Conservation (phyloP, 2,329 filamentous ascomycete species). For the Aspergillus tubingensis region DNA sequence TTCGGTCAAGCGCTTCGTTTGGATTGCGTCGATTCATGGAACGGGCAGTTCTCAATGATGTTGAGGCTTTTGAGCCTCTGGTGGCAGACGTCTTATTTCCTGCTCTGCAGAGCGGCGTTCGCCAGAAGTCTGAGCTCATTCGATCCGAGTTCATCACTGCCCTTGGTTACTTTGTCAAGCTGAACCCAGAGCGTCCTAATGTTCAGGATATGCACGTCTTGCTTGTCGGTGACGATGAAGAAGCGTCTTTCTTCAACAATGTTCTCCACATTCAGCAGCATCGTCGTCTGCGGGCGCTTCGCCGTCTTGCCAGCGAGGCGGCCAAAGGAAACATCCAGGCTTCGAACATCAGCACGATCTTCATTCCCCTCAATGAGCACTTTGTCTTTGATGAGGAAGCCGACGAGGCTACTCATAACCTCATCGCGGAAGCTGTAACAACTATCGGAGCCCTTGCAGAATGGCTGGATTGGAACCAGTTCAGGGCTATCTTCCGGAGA, state of each 20-base stretch:
- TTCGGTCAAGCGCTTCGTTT: conserved; percentile 80
- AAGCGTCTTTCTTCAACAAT: conserved; percentile 87
- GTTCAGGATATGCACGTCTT: conserved; percentile 74
- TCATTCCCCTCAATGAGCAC: conserved; percentile 89
- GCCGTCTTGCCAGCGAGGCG: conserved; percentile 71
- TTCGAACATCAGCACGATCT: conserved; percentile 79
- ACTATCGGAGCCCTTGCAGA: conserved; percentile 74
- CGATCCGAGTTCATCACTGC: conserved; percentile 79
- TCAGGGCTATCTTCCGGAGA: conserved; percentile 77
- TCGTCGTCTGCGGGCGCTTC: conserved; percentile 79
- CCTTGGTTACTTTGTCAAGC: conserved; percentile 74
- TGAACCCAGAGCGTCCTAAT: conserved; percentile 68
- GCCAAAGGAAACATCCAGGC: conserved; percentile 66
- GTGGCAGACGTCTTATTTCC: conserved; percentile 69
- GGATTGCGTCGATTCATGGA: conserved; percentile 77
- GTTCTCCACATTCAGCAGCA: conserved; percentile 87
- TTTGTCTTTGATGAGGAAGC: conserved; percentile 84
- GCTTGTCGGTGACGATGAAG: conserved; percentile 71
- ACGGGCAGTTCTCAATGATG: conserved; percentile 51
- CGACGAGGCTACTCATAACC: conserved; percentile 74
- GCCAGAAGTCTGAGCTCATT: conserved; percentile 79
- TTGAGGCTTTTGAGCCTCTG: conserved; percentile 57
- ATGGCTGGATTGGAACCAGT: conserved; percentile 87
- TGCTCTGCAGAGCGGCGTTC: conserved; percentile 72
- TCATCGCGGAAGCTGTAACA: conserved; percentile 81